These are phyloP conservation scores for Vigna hirtella DNA, from an alignment of 306 rosid genomes.

Conservation along the genomic window DNA sequence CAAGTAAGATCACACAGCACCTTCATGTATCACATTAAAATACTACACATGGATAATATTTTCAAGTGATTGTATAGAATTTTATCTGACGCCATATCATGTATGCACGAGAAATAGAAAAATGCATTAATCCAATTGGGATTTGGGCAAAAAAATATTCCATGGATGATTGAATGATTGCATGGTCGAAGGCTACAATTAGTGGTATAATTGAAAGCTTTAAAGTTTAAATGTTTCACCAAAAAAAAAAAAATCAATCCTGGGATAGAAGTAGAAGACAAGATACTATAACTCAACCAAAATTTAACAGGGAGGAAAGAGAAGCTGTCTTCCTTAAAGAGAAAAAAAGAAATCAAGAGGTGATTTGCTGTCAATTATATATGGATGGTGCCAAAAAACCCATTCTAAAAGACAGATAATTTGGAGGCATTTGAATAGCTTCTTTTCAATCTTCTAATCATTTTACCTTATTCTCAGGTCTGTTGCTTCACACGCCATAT, in stretches of 20 bases:
- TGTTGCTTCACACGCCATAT: constrained; percentile 62
- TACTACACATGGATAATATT: neutral
- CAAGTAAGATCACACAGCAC: neutral
- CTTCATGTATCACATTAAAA: constrained; percentile 11
- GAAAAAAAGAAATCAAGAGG: constrained; percentile 39
- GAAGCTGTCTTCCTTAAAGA: constrained; percentile 46
- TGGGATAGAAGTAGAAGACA: neutral
- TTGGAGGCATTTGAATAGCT: constrained; percentile 30
- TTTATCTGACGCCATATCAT: neutral
- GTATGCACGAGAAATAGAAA: neutral
- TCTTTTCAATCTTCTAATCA: constrained; percentile 28
- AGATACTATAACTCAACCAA: constrained; percentile 55
- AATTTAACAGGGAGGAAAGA: constrained; percentile 48
- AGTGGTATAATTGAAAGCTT: neutral
- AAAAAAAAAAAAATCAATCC: neutral
- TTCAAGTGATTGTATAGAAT: neutral
- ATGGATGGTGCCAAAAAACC: constrained; percentile 51
- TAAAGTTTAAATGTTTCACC: neutral
- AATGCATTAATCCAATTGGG: neutral
- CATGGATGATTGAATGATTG: neutral
- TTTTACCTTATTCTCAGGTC: constrained; percentile 53
- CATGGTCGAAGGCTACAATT: neutral
- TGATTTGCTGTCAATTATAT: constrained; percentile 59
- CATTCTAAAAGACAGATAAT: constrained; percentile 67
- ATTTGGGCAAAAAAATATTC: neutral